A percentile compares a stretch with the other conserved stretches of the same genome.
phyloP scores from a whole-genome alignment of 352 stramenopile genomes.

The Phytopythium ostracodes region DNA sequence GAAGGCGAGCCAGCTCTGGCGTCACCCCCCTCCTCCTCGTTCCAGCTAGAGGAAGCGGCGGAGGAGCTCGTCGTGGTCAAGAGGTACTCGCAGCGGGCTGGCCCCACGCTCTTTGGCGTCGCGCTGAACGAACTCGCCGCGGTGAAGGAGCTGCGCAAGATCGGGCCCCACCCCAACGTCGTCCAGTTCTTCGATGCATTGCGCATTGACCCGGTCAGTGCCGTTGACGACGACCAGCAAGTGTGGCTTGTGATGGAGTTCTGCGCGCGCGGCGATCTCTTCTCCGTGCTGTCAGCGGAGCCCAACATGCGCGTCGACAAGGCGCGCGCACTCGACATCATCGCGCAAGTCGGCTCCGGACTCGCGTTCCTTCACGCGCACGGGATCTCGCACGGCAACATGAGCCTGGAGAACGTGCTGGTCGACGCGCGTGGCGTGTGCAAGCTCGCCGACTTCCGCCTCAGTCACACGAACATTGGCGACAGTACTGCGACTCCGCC shows the following conservation, averaged over 20 bases:
- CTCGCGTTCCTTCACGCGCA: constrained; percentile 5
- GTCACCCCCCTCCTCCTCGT: no score
- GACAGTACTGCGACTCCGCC: neutral
- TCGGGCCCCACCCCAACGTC: constrained; percentile 19
- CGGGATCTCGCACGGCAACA: constrained; percentile 28
- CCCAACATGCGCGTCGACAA: constrained; percentile 8
- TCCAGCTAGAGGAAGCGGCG: neutral
- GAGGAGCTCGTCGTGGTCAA: constrained; percentile 6
- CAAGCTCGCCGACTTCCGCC: constrained; percentile 41
- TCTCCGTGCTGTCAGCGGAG: constrained; percentile 1
- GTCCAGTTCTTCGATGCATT: constrained; percentile 15
- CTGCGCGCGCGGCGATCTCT: constrained; percentile 31
- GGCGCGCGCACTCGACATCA: constrained; percentile 11
- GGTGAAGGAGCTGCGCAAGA: neutral
- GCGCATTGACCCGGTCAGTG: no score
- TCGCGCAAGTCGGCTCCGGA: constrained; percentile 16
- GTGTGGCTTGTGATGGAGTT: constrained; percentile 35
- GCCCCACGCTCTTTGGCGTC: neutral
- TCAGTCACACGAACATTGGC: constrained; percentile 10
- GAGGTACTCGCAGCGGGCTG: neutral
- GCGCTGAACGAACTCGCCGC: neutral
- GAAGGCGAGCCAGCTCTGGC: neutral
- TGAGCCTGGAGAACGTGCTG: constrained; percentile 41
- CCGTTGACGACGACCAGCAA: constrained; percentile 5
- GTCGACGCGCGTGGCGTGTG: constrained; percentile 17